Conservation (phyloP, 345 rosid genomes). For the Raphanus sativus region DNA sequence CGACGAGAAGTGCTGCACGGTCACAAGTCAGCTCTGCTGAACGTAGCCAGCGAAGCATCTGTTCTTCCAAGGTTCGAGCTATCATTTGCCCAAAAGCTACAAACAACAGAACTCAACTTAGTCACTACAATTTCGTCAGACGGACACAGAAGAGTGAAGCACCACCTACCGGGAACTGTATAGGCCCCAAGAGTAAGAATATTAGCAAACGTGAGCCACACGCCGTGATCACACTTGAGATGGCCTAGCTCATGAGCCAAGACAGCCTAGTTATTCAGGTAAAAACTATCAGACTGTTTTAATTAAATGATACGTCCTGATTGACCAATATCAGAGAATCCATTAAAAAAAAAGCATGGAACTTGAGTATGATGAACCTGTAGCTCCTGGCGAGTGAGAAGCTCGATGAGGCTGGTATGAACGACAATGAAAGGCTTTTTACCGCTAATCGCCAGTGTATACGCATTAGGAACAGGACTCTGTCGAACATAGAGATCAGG, state of each 20-base stretch:
- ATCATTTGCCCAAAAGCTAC: slow-evolving; percentile 82
- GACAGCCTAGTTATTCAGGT: slow-evolving; percentile 65
- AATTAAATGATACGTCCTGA: not conserved
- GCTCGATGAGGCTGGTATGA: slow-evolving; percentile 93
- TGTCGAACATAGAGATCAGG: slow-evolving; percentile 94
- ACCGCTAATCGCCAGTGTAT: slow-evolving; percentile 84
- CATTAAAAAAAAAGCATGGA: not conserved
- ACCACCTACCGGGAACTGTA: slow-evolving; percentile 73
- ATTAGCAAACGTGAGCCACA: slow-evolving; percentile 96
- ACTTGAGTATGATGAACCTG: slow-evolving; percentile 56
- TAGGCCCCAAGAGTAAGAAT: slow-evolving; percentile 93
- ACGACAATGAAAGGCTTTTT: slow-evolving; percentile 90
- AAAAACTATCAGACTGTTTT: slow-evolving; percentile 10
- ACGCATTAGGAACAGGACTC: slow-evolving; percentile 92
- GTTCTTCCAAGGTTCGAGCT: slow-evolving; percentile 85
- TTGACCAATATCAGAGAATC: not conserved
- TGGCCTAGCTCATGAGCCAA: slow-evolving; percentile 97
- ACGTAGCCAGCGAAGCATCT: slow-evolving; percentile 84
- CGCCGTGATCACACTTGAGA: slow-evolving; percentile 94
- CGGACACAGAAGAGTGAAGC: not conserved
- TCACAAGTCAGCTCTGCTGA: slow-evolving; percentile 97
- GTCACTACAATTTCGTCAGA: not conserved
- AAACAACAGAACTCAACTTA: slow-evolving; percentile 14
- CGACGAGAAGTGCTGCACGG: slow-evolving; percentile 97
- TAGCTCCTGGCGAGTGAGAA: slow-evolving; percentile 71